A percentile compares a stretch with the other conserved stretches of the same genome.
Conservation (phyloP, 129 eudicot species). For the Centella asiatica region DNA sequence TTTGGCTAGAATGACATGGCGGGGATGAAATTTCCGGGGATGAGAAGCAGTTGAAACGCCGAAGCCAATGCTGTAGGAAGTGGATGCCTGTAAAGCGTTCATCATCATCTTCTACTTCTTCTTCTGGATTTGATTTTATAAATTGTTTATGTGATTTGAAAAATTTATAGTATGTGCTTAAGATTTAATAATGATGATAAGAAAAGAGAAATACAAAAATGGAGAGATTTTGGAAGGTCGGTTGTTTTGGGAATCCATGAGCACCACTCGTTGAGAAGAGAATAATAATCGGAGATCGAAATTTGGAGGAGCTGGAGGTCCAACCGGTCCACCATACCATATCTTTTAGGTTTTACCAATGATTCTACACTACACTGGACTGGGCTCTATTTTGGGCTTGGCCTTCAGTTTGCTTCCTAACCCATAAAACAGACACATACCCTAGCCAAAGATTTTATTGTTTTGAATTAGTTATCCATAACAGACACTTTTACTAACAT, state of each 20-base stretch:
- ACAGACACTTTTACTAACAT: no score
- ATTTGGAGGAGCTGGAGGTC: not conserved
- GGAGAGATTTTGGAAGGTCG: not conserved
- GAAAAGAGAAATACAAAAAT: no score
- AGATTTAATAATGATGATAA: no score
- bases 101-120: slow-evolving; percentile 3
- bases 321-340: slow-evolving; percentile 1
- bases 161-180: not conserved
- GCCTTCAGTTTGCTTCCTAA: not conserved
- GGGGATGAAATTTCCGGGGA: slow-evolving; percentile 16
- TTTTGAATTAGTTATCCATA: no score
- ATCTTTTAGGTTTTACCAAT: not conserved
- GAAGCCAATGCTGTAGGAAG: slow-evolving; percentile 36
- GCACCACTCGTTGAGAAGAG: not conserved
- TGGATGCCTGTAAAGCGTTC: slow-evolving; percentile 58
- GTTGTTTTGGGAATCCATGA: not conserved
- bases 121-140: not conserved
- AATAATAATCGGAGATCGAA: not conserved
- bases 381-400: not conserved
- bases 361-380: not conserved
- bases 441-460: no score
- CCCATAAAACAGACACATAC: no score
- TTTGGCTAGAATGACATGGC: slow-evolving; percentile 26
- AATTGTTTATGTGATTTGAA: not conserved
- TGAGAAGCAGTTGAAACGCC: slow-evolving; percentile 28